These are phyloP conservation scores for Cucumis melo DNA, from an alignment of 306 rosid species.

Conservation along the genomic window DNA sequence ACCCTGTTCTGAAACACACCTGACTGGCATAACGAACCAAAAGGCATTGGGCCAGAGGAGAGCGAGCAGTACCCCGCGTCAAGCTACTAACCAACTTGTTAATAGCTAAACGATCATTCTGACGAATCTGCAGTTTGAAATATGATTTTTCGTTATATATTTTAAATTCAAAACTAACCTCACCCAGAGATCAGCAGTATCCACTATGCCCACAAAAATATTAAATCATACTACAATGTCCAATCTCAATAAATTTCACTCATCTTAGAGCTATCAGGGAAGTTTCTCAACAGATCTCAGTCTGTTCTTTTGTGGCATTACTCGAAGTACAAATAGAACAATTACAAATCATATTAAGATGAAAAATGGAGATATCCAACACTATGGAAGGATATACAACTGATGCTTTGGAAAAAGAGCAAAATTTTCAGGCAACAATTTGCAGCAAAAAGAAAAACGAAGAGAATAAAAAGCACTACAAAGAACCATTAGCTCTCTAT, in stretches of 20 bases:
- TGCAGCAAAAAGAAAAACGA: too few species aligned
- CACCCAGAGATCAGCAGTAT: background rate
- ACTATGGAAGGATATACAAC: background rate
- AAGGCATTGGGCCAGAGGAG: slow-evolving; percentile 93
- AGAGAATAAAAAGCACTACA: background rate
- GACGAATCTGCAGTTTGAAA: slow-evolving; percentile 65
- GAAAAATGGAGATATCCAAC: background rate
- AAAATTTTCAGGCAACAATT: background rate
- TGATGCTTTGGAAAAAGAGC: background rate
- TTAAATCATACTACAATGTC: background rate
- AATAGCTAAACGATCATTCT: slow-evolving; percentile 93
- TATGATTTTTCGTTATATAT: background rate
- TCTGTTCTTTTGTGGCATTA: background rate
- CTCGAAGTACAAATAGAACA: background rate
- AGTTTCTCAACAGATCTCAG: background rate
- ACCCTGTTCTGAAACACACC: slow-evolving; percentile 25
- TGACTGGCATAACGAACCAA: slow-evolving; percentile 93
- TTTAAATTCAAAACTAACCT: background rate
- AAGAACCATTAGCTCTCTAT: background rate
- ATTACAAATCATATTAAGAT: background rate
- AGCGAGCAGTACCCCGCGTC: slow-evolving; percentile 85
- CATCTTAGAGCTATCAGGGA: background rate
- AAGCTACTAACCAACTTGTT: slow-evolving; percentile 98
- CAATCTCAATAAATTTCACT: background rate
- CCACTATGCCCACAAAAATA: background rate